Percentiles rank a stretch among this genome's conserved stretches.
These are phyloP conservation scores for Letharia lupina DNA, from an alignment of 495 filamentous ascomycete genomes.

Conservation along the genomic window DNA sequence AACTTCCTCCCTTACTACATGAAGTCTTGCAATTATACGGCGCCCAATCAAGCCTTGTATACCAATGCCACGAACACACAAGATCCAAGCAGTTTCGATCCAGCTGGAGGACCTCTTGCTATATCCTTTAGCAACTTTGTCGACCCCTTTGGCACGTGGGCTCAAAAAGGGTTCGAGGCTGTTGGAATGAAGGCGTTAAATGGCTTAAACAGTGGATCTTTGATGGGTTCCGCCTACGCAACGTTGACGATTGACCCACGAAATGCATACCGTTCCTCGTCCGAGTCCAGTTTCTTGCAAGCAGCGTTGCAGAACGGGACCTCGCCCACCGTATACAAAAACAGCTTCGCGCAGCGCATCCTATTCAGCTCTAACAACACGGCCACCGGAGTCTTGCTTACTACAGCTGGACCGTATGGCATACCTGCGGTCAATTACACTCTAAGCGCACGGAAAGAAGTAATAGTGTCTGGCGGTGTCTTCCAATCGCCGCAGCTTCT, in stretches of 20 bases:
- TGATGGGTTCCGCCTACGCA: slow-evolving; percentile 30
- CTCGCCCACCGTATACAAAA: slow-evolving; percentile 32
- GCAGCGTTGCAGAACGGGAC: slow-evolving; percentile 17
- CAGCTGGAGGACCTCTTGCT: slow-evolving; percentile 30
- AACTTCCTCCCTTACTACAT: slow-evolving; percentile 38
- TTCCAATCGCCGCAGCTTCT: slow-evolving; percentile 44
- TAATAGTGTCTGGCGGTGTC: slow-evolving; percentile 40
- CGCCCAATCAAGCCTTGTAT: slow-evolving; percentile 23
- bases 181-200: slow-evolving; percentile 27
- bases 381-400: slow-evolving; percentile 42
- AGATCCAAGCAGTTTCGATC: slow-evolving; percentile 24
- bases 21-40: slow-evolving; percentile 30
- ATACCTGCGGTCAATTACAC: slow-evolving; percentile 16
- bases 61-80: slow-evolving; percentile 29
- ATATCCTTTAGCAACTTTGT: slow-evolving; percentile 33
- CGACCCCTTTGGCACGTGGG: slow-evolving; percentile 33
- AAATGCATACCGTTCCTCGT: slow-evolving; percentile 30
- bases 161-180: slow-evolving; percentile 25
- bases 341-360: slow-evolving; percentile 35
- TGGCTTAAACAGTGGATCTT: slow-evolving; percentile 28
- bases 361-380: slow-evolving; percentile 35
- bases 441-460: slow-evolving; percentile 31
- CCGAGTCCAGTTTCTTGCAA: slow-evolving; percentile 37
- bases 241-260: slow-evolving; percentile 31
- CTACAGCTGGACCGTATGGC: slow-evolving; percentile 11